phyloP scores from a whole-genome alignment of 768 basidiomycete genomes.

The Artomyces pyxidatus region DNA sequence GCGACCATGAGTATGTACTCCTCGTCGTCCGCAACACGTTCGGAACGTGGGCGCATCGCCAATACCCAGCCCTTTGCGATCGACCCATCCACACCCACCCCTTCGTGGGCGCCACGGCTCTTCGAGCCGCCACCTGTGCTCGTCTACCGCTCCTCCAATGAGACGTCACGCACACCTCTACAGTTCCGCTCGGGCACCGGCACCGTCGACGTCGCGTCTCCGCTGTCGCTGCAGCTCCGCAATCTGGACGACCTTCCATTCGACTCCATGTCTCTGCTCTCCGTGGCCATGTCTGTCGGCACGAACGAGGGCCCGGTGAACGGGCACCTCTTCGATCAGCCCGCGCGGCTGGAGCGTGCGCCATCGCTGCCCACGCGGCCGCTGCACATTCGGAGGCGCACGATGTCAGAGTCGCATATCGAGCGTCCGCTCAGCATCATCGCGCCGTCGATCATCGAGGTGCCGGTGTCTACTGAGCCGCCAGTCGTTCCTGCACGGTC shows the following conservation, averaged over 20 bases:
- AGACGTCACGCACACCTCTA: not conserved
- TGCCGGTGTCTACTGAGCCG: not conserved
- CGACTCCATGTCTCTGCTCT: not conserved
- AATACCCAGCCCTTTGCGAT: constrained; percentile 16
- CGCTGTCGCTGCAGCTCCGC: not conserved
- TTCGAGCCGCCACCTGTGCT: not conserved
- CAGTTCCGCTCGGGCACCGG: not conserved
- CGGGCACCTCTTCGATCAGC: not conserved
- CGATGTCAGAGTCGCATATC: not conserved
- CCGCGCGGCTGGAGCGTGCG: not conserved
- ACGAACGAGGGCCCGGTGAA: too few relatives aligned
- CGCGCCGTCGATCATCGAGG: not conserved
- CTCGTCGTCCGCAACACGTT: constrained; percentile 25
- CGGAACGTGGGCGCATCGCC: constrained; percentile 18
- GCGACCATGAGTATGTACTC: constrained; percentile 32
- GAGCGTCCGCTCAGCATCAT: not conserved
- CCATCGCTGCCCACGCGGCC: not conserved
- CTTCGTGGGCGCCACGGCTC: constrained; percentile 6
- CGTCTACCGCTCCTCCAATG: not conserved
- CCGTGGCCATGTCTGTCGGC: not conserved
- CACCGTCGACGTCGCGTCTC: not conserved
- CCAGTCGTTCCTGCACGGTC: not conserved
- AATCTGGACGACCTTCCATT: not conserved
- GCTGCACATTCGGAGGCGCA: not conserved
- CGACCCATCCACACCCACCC: constrained; percentile 15